A percentile compares a stretch with the other conserved stretches of the same genome.
Evolutionary conservation across 176 grass and related monocot genomes (phyloP).

Genomic region (Aegilops tauschii): DNA sequence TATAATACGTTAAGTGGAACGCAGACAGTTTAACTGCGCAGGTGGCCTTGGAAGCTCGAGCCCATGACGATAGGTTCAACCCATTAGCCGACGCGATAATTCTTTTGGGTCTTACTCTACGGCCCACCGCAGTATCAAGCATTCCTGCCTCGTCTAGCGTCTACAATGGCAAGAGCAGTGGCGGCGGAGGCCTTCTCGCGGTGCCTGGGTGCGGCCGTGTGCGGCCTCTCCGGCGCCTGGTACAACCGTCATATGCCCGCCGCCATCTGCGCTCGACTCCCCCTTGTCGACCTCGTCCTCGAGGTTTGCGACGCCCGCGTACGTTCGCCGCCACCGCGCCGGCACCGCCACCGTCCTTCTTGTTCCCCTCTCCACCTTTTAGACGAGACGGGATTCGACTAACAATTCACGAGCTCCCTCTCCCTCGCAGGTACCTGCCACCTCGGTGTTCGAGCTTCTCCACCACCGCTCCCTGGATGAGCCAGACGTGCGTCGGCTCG

Average conservation of each 20-base stretch:
- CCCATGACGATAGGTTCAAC: not conserved
- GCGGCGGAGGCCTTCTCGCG: slow-evolving; percentile 36
- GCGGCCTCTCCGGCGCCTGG: slow-evolving; percentile 40
- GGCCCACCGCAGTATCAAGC: not conserved
- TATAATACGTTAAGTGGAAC: no score
- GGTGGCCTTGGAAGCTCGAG: no score
- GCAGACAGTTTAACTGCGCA: no score
- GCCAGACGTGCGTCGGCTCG: slow-evolving; percentile 30
- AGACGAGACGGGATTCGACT: not conserved
- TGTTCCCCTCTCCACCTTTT: not conserved
- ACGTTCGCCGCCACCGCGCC: not conserved
- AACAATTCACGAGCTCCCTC: not conserved
- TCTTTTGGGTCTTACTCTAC: not conserved
- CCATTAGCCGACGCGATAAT: not conserved
- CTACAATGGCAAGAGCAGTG: slow-evolving; percentile 11
- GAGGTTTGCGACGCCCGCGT: slow-evolving; percentile 70
- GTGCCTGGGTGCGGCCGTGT: slow-evolving; percentile 36
- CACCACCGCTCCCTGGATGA: slow-evolving; percentile 24
- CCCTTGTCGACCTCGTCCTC: slow-evolving; percentile 68
- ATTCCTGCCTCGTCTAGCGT: not conserved
- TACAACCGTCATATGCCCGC: slow-evolving; percentile 58
- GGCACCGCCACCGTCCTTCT: no score
- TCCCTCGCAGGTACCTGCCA: slow-evolving; percentile 35
- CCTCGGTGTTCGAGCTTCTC: slow-evolving; percentile 45
- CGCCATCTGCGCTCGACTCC: slow-evolving; percentile 45